Conservation (phyloP, 2,329 filamentous ascomycete genomes). For the Talaromyces sp. region DNA sequence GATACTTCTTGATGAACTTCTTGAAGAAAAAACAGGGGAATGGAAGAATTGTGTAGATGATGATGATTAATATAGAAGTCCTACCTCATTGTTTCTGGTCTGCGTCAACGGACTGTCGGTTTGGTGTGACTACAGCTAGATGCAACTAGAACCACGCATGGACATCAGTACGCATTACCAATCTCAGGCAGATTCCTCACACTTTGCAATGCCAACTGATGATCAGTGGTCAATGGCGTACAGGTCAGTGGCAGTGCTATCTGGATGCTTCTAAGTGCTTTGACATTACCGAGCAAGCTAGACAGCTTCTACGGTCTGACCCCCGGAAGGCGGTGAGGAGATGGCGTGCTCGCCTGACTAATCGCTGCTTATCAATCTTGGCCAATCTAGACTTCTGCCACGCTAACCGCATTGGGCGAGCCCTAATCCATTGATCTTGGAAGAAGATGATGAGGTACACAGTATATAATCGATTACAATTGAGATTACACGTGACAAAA, state of each 20-base stretch:
- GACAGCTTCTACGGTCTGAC: neutral
- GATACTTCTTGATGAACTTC: neutral
- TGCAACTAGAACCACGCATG: neutral
- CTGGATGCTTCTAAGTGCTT: neutral
- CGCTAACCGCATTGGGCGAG: neutral
- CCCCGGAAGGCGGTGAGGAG: constrained; percentile 4
- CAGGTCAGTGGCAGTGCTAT: neutral
- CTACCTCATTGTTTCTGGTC: neutral
- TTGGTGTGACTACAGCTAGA: neutral
- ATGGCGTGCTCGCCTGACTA: constrained; percentile 16
- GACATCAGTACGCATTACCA: neutral
- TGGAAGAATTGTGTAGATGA: neutral
- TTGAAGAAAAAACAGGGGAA: neutral
- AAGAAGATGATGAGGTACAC: neutral
- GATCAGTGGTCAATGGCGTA: neutral
- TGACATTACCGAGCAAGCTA: neutral
- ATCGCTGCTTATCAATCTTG: constrained; percentile 15
- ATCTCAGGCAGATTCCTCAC: neutral
- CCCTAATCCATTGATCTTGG: neutral
- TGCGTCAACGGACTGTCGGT: neutral
- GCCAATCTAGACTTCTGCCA: constrained; percentile 3
- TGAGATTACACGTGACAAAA: neutral
- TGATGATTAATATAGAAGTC: neutral
- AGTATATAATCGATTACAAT: neutral
- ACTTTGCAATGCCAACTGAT: neutral